phyloP scores from a whole-genome alignment of 768 basidiomycete genomes.

The Termitomyces sp. region DNA sequence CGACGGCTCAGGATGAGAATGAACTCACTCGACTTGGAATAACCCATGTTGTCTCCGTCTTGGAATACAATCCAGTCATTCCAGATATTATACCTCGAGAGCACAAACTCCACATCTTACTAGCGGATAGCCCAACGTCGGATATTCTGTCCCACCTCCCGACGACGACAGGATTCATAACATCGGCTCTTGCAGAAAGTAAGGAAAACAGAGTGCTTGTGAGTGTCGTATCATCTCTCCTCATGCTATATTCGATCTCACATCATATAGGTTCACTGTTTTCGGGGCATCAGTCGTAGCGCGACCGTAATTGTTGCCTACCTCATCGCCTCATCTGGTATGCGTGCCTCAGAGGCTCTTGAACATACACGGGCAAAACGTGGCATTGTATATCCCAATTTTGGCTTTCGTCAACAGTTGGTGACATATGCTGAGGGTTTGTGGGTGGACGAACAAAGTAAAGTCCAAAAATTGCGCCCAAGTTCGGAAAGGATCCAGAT shows the following conservation, averaged over 20 bases:
- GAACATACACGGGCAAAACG: conserved; percentile 50
- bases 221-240: conserved; percentile 6
- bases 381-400: conserved; percentile 59
- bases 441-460: conserved; percentile 10
- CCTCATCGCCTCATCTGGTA: conserved; percentile 46
- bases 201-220: conserved; percentile 34
- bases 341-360: conserved; percentile 50
- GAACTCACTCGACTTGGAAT: conserved; percentile 53
- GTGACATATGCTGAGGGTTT: conserved; percentile 27
- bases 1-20: conserved; percentile 44
- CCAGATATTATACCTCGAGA: conserved; percentile 37
- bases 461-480: conserved; percentile 1
- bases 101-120: conserved; percentile 41
- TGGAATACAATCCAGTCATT: conserved; percentile 45
- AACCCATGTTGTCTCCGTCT: conserved; percentile 66
- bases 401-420: conserved; percentile 60
- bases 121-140: conserved; percentile 23
- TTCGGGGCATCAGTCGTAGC: conserved; percentile 70
- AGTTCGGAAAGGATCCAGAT: conserved; percentile 6
- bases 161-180: conserved; percentile 30
- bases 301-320: conserved; percentile 76
- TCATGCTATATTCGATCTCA: background rate
- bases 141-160: conserved; percentile 30
- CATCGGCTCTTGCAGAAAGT: conserved; percentile 24
- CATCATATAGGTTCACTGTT: conserved; percentile 63